Evolutionary conservation across 768 basidiomycete species (phyloP).

Genomic region (Dentipellis sp.): DNA sequence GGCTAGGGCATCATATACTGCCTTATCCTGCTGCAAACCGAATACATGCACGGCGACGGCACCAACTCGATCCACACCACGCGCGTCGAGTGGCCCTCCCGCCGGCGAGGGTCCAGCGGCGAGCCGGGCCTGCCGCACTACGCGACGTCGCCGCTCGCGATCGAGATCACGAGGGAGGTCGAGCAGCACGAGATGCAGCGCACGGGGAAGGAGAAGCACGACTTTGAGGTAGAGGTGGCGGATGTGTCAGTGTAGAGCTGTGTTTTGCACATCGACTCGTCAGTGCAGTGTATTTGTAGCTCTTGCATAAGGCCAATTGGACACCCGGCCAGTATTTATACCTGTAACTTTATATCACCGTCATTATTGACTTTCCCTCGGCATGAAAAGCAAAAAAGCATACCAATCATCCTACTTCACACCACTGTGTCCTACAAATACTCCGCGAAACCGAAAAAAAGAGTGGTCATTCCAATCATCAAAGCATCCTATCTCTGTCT

Average conservation of each 20-base stretch:
- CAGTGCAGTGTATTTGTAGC: no score
- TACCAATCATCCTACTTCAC: no score
- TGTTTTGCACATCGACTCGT: no score
- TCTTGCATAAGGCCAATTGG: no score
- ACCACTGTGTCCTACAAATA: no score
- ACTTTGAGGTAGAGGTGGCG: no score
- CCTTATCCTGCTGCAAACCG: neutral
- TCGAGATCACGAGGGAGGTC: neutral
- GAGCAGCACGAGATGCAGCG: neutral
- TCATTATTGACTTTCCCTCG: no score
- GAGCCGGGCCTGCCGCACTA: neutral
- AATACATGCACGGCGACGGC: neutral
- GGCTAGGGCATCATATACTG: neutral
- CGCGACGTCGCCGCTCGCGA: neutral
- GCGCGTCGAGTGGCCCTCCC: neutral
- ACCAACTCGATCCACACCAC: neutral
- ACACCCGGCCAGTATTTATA: no score
- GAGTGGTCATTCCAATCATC: neutral
- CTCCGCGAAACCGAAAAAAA: no score
- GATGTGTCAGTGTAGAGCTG: no score
- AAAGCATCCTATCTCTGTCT: neutral
- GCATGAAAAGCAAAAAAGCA: no score
- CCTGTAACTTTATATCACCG: no score
- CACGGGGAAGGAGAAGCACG: neutral
- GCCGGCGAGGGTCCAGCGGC: neutral